phyloP scores from a whole-genome alignment of 2,329 filamentous ascomycete genomes.

The Aspergillus eucalypticola region DNA sequence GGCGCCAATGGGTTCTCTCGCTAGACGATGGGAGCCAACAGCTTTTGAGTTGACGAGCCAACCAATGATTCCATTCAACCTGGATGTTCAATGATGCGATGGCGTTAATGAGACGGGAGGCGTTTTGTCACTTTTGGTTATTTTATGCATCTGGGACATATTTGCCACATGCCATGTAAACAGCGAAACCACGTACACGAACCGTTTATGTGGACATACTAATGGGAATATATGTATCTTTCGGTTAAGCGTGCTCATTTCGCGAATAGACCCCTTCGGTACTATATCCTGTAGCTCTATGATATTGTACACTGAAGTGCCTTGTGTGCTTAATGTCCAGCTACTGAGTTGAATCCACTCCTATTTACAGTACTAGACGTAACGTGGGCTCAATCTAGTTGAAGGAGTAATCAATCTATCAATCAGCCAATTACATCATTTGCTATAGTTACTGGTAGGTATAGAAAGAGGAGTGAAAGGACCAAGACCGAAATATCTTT shows the following conservation, averaged over 20 bases:
- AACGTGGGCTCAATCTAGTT: too few relatives aligned
- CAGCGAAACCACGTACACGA: not conserved
- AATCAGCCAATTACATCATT: too few relatives aligned
- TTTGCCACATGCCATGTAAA: not conserved
- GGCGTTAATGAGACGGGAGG: not conserved
- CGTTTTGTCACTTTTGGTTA: not conserved
- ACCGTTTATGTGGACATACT: not conserved
- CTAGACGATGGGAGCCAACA: slow-evolving; percentile 32
- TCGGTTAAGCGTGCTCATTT: not conserved
- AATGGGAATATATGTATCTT: not conserved
- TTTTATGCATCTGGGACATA: not conserved
- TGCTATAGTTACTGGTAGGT: not conserved
- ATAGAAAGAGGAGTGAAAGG: not conserved
- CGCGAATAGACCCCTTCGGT: too few relatives aligned
- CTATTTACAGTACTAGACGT: too few relatives aligned
- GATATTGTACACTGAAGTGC: too few relatives aligned
- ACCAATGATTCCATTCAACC: not conserved
- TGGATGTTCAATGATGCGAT: not conserved
- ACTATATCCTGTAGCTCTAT: too few relatives aligned
- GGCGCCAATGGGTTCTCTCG: slow-evolving; percentile 68
- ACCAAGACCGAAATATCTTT: not conserved
- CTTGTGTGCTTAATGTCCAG: too few relatives aligned
- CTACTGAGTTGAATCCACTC: too few relatives aligned
- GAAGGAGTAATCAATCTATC: too few relatives aligned
- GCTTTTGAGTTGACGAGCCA: slow-evolving; percentile 15